Evolutionary conservation across 2,329 filamentous ascomycete species (phyloP).

Genomic region (Juglanconis sp.): DNA sequence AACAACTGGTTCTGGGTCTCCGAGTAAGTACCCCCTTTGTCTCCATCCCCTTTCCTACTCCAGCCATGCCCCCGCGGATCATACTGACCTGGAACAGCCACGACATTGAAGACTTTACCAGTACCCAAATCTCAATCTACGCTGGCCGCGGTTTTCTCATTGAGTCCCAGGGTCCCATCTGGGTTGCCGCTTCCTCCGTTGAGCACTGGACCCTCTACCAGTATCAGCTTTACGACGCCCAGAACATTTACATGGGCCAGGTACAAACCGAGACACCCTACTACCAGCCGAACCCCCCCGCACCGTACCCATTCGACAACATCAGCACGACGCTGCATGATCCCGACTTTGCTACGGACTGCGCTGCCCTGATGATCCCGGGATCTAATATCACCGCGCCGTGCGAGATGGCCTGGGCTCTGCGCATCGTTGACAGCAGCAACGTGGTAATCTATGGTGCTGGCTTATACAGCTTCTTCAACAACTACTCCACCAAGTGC

Average conservation of each 20-base stretch:
- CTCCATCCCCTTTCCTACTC: neutral
- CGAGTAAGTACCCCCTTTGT: conserved; percentile 16
- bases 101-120: conserved; percentile 45
- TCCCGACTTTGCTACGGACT: conserved; percentile 48
- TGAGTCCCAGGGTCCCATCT: conserved; percentile 45
- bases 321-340: conserved; percentile 39
- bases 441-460: conserved; percentile 58
- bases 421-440: conserved; percentile 55
- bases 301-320: conserved; percentile 52
- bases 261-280: conserved; percentile 71
- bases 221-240: conserved; percentile 61
- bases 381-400: conserved; percentile 27
- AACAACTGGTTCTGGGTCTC: conserved; percentile 52
- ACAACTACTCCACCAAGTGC: conserved; percentile 55
- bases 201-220: conserved; percentile 69
- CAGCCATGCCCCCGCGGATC: neutral
- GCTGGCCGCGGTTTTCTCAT: conserved; percentile 47
- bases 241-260: conserved; percentile 60
- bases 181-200: conserved; percentile 62
- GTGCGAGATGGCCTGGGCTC: conserved; percentile 61
- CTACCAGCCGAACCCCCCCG: conserved; percentile 63
- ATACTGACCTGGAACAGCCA: conserved; percentile 30
- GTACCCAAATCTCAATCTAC: conserved; percentile 46
- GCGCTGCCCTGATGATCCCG: conserved; percentile 22
- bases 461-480: conserved; percentile 66